Evolutionary conservation across 2,329 filamentous ascomycete species (phyloP).

Genomic region (Microcera coccophila): DNA sequence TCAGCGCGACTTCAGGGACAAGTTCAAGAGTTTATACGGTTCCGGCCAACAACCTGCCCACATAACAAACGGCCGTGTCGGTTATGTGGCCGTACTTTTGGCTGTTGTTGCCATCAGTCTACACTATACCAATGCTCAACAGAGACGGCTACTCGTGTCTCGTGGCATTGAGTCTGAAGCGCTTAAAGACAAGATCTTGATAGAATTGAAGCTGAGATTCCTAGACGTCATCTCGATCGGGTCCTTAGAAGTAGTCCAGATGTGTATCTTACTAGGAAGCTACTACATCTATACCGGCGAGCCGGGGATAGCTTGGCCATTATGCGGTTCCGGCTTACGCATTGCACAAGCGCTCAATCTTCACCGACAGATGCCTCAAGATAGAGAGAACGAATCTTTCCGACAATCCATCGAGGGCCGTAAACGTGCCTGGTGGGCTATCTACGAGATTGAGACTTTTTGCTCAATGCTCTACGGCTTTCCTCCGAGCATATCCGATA

Average conservation of each 20-base stretch:
- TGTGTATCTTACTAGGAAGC: conserved; percentile 34
- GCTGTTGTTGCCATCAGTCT: conserved; percentile 14
- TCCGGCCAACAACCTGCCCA: not conserved
- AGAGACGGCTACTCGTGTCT: not conserved
- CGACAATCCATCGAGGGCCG: conserved; percentile 19
- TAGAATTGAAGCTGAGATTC: conserved; percentile 3
- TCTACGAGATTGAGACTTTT: conserved; percentile 39
- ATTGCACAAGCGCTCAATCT: conserved; percentile 34
- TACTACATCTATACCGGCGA: conserved; percentile 36
- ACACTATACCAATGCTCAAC: conserved; percentile 2
- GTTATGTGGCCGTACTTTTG: conserved; percentile 10
- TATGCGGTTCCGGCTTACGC: conserved; percentile 35
- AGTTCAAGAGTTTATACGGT: conserved; percentile 10
- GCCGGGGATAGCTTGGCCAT: conserved; percentile 35
- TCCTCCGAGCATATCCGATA: conserved; percentile 29
- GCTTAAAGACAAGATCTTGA: conserved; percentile 4
- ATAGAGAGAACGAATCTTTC: not conserved
- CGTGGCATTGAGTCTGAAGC: not conserved
- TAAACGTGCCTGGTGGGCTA: conserved; percentile 40
- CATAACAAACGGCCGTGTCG: conserved; percentile 1
- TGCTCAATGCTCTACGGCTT: conserved; percentile 40
- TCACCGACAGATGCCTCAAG: conserved; percentile 17
- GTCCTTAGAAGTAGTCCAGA: conserved; percentile 31
- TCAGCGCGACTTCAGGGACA: conserved; percentile 28
- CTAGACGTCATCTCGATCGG: conserved; percentile 15